Conservation (phyloP, 140 eudicot species). For the Cichorium intybus region DNA sequence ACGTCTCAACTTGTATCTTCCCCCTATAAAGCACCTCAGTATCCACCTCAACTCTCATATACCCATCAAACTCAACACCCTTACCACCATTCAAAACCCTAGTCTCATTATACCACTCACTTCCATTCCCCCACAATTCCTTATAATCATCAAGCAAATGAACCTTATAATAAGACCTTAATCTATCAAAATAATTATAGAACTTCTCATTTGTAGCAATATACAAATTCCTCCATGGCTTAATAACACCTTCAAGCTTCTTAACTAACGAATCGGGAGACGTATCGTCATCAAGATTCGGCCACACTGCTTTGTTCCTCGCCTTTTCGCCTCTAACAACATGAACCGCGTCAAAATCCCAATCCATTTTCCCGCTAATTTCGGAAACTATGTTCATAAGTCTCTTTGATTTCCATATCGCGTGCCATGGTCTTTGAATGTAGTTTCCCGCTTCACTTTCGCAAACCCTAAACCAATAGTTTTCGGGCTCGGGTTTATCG, state of each 20-base stretch:
- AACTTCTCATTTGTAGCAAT: slow-evolving; percentile 92
- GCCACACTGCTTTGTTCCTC: slow-evolving; percentile 77
- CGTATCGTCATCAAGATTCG: slow-evolving; percentile 83
- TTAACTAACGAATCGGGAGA: slow-evolving; percentile 70
- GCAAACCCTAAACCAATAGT: slow-evolving; percentile 94
- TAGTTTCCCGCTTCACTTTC: slow-evolving; percentile 79
- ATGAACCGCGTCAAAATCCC: slow-evolving; percentile 98
- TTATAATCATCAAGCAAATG: slow-evolving; percentile 91
- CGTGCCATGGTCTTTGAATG: slow-evolving; percentile 85
- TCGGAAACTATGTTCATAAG: slow-evolving; percentile 92
- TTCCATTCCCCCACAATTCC: slow-evolving; percentile 82
- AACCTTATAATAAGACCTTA: slow-evolving; percentile 91
- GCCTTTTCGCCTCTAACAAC: slow-evolving; percentile 94
- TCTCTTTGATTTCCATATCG: slow-evolving; percentile 86
- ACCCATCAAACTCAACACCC: slow-evolving; percentile 86
- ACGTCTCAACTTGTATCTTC: slow-evolving; percentile 87
- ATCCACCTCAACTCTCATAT: slow-evolving; percentile 95
- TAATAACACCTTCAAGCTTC: slow-evolving; percentile 59
- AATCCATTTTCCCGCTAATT: slow-evolving; percentile 92
- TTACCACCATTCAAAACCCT: slow-evolving; percentile 52
- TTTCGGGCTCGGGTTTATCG: slow-evolving; percentile 93
- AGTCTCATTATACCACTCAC: slow-evolving; percentile 97
- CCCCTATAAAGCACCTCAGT: slow-evolving; percentile 91
- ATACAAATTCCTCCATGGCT: slow-evolving; percentile 91
- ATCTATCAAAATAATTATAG: slow-evolving; percentile 80